Evolutionary conservation across 2,329 filamentous ascomycete genomes (phyloP), one percentile per base, ranked within the genome.

Genomic region (Pochonia chlamydosporia): DNA sequence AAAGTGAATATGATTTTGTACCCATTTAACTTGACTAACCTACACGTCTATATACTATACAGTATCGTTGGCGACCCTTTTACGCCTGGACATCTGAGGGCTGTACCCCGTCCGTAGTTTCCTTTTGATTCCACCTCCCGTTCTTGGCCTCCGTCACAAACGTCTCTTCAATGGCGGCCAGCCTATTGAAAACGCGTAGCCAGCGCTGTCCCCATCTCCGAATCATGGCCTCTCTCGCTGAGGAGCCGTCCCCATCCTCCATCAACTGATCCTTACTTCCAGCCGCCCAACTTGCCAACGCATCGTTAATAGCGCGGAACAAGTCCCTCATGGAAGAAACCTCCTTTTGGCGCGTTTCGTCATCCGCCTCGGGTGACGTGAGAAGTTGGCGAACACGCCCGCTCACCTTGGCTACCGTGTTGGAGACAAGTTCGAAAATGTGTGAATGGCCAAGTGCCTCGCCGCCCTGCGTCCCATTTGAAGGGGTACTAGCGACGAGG

Each of bases 321-420:
- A 97, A 77, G 30, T 86, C 81, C 26, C 85, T 81, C 78, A 95
- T 92, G 35, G 81, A 80, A 42, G 76, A 75, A 41, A 84, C 74
- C 63, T 96, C 92, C 48, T 79, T 77, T 11, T 74, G 73, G 8
- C 89, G 71, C 0, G 83, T 83, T 55, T 87, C 81, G 24, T 87
- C 79, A 40, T 83, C 76, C 4, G 83, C 67, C 11, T 75, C 76
- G 7, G 76, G 72, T 40, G 82, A 79, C 2, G 74, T 71, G 9
- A 89, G 80, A 21, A 96, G 84, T 67, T 96, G 89, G 36, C 89
- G 82, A 44, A 95, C 83, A 25, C 91, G 87, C 53, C 84, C 84
- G 2, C 89, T 91, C 42, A 97, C 92, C 70, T 99, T 97, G 61
- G 82, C 78, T 44, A 96, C 84, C 0, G 93, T 97, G 56, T 87